phyloP scores from a whole-genome alignment of 768 basidiomycete species.

The Leucocoprinus sp. region DNA sequence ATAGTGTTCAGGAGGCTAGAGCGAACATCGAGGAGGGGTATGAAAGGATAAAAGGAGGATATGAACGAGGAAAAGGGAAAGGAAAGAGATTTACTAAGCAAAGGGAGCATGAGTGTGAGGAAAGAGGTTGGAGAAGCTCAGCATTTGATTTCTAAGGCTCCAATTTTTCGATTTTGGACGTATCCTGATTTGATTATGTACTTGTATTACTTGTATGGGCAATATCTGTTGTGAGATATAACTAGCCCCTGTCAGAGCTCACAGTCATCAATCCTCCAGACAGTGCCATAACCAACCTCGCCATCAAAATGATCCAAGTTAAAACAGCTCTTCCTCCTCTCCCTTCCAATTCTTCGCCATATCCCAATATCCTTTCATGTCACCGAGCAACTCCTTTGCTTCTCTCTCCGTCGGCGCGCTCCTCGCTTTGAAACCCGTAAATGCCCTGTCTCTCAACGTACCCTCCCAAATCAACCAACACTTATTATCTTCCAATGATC shows the following conservation, averaged over 20 bases:
- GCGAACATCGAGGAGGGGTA: background rate
- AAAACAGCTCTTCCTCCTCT: slow-evolving; percentile 71
- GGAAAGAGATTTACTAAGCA: slow-evolving; percentile 18
- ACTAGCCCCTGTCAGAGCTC: too few species aligned
- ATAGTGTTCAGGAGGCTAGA: slow-evolving; percentile 13
- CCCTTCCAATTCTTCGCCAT: slow-evolving; percentile 85
- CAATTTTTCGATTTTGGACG: too few species aligned
- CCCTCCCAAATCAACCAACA: slow-evolving; percentile 96
- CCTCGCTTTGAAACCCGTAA: slow-evolving; percentile 72
- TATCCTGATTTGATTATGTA: too few species aligned
- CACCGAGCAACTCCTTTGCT: slow-evolving; percentile 81
- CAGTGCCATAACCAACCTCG: background rate
- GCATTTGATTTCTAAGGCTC: slow-evolving; percentile 24
- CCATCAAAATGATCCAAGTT: slow-evolving; percentile 10
- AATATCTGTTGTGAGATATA: too few species aligned
- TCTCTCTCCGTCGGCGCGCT: slow-evolving; percentile 76
- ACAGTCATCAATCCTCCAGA: too few species aligned
- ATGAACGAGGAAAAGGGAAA: slow-evolving; percentile 10
- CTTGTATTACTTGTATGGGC: too few species aligned
- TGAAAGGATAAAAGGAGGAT: background rate
- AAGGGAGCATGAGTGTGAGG: slow-evolving; percentile 15
- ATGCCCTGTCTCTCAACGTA: slow-evolving; percentile 71
- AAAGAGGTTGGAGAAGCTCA: slow-evolving; percentile 23
- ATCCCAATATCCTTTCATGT: slow-evolving; percentile 88
- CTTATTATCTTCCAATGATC: slow-evolving; percentile 76